A percentile compares a stretch with the other conserved stretches of the same genome.
These are phyloP conservation scores for Entomortierella chlamydospora DNA, from an alignment of 192 early-diverging fungal species.

Conservation along the genomic window DNA sequence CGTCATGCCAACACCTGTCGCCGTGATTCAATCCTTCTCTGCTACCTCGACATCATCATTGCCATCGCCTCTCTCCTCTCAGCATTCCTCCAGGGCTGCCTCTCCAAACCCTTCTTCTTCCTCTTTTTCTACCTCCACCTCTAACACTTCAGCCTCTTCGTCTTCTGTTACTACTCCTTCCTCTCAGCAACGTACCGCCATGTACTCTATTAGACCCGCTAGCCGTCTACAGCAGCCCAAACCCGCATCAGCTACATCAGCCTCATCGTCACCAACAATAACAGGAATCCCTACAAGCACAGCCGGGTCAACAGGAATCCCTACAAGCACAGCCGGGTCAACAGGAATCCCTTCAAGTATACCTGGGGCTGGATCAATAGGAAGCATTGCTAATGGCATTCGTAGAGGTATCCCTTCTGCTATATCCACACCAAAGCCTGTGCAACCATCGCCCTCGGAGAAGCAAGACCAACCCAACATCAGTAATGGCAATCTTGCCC, in stretches of 20 bases:
- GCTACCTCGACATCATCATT: constrained; percentile 6
- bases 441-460: constrained; percentile 8
- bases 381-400: not conserved
- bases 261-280: not conserved
- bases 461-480: constrained; percentile 1
- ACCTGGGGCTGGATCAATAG: not conserved
- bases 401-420: constrained; percentile 5
- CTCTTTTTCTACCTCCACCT: no score
- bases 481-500: not conserved
- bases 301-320: no score
- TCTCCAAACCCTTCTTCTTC: constrained; percentile 5
- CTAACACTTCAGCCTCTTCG: no score
- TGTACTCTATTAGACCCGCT: constrained; percentile 3
- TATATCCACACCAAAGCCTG: constrained; percentile 9
- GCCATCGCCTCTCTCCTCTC: constrained; percentile 9
- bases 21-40: constrained; percentile 15
- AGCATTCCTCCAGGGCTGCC: constrained; percentile 17
- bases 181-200: constrained; percentile 22
- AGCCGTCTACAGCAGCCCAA: constrained; percentile 10
- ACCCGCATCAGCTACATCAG: not conserved
- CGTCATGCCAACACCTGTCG: constrained; percentile 16
- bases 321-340: no score
- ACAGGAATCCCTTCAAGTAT: not conserved
- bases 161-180: not conserved
- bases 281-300: not conserved